Conservation (phyloP, 768 basidiomycete genomes). For the Suillus brevipes region DNA sequence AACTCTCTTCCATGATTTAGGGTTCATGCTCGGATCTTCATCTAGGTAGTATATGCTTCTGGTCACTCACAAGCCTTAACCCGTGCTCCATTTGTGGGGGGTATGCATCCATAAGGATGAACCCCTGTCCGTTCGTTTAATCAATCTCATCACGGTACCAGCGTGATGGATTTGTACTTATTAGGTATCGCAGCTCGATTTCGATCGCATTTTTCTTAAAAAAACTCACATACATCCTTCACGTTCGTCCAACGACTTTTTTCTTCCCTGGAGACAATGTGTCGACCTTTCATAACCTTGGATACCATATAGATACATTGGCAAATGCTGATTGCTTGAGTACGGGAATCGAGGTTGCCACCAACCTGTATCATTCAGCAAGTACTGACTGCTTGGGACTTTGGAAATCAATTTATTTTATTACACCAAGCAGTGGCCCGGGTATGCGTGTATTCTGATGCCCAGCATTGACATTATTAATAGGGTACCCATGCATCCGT, state of each 20-base stretch:
- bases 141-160: slow-evolving; percentile 14
- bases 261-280: not conserved
- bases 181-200: slow-evolving; percentile 18
- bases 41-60: not conserved
- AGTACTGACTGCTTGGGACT: not conserved
- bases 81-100: slow-evolving; percentile 14
- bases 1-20: slow-evolving; percentile 7
- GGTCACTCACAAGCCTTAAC: not conserved
- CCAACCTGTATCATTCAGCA: not conserved
- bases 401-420: not conserved
- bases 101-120: slow-evolving; percentile 24
- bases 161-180: slow-evolving; percentile 27
- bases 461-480: not conserved
- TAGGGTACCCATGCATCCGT: not conserved
- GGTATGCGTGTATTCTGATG: not conserved
- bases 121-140: slow-evolving; percentile 35
- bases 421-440: not conserved
- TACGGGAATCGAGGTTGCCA: not conserved
- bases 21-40: not conserved
- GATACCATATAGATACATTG: slow-evolving; percentile 6
- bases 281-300: slow-evolving; percentile 5
- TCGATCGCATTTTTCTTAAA: not conserved
- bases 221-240: not conserved
- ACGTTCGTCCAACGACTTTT: slow-evolving; percentile 11
- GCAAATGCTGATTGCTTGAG: not conserved